phyloP scores from a whole-genome alignment of 2,329 filamentous ascomycete genomes.

The Blastomyces gilchristii region DNA sequence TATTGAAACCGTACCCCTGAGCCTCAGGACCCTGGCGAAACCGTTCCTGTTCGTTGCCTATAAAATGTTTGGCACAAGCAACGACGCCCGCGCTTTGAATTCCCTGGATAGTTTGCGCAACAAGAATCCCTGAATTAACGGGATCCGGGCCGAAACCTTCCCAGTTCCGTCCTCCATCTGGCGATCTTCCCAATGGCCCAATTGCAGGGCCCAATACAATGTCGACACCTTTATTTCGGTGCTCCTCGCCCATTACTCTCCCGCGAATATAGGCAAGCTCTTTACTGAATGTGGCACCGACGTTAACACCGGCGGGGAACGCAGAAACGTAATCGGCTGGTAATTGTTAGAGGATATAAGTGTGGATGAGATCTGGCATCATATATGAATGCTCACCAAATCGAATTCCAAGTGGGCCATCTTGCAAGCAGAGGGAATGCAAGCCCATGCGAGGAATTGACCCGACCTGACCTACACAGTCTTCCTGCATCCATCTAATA shows the following conservation, averaged over 20 bases:
- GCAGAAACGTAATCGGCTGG: conserved; percentile 69
- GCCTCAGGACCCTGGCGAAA: conserved; percentile 55
- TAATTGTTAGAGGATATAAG: not conserved
- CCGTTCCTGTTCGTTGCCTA: conserved; percentile 65
- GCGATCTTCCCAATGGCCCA: conserved; percentile 58
- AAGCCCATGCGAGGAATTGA: conserved; percentile 46
- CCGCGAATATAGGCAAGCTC: conserved; percentile 58
- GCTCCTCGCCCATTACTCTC: conserved; percentile 63
- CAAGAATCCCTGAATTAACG: conserved; percentile 60
- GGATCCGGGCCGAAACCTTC: conserved; percentile 60
- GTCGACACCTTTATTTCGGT: conserved; percentile 63
- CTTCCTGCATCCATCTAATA: conserved; percentile 54
- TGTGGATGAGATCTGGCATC: not conserved
- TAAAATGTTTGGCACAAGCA: conserved; percentile 70
- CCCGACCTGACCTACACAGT: conserved; percentile 64
- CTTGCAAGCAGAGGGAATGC: conserved; percentile 71
- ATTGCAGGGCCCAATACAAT: conserved; percentile 68
- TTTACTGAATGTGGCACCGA: conserved; percentile 75
- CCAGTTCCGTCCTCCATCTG: conserved; percentile 63
- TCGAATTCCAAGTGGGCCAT: conserved; percentile 71
- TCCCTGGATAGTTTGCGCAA: conserved; percentile 63
- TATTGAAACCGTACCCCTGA: conserved; percentile 49
- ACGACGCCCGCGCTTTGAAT: conserved; percentile 75
- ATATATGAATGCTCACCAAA: conserved; percentile 37
- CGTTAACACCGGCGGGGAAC: conserved; percentile 67